phyloP scores from a whole-genome alignment of 495 filamentous ascomycete species.

The Trichoderma reesei region DNA sequence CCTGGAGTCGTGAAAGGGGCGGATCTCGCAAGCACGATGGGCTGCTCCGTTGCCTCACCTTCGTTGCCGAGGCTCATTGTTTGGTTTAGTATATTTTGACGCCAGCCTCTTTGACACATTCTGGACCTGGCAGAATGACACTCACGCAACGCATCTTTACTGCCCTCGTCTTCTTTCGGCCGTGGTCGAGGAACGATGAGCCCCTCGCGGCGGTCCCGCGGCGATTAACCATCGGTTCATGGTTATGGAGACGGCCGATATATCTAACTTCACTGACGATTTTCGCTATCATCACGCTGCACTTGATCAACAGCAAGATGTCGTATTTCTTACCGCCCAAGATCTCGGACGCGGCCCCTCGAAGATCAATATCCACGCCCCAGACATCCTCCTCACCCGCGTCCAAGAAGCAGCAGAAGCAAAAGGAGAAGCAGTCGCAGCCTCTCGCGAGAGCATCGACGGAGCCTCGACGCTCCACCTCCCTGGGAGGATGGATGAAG shows the following conservation, averaged over 20 bases:
- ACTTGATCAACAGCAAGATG: neutral
- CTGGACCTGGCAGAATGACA: neutral
- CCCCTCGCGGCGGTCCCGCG: neutral
- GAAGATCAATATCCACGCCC: neutral
- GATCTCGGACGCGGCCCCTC: neutral
- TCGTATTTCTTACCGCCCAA: neutral
- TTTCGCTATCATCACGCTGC: neutral
- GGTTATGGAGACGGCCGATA: neutral
- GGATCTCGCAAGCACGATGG: neutral
- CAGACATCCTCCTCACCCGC: neutral
- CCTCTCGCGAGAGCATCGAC: neutral
- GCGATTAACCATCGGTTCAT: neutral
- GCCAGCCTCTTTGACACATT: neutral
- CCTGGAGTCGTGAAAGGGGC: neutral
- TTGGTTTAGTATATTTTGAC: neutral
- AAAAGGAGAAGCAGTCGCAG: neutral
- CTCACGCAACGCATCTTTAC: neutral
- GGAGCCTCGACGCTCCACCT: slow-evolving; percentile 18
- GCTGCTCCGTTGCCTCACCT: neutral
- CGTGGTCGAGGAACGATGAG: neutral
- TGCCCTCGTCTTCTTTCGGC: neutral
- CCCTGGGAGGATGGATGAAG: slow-evolving; percentile 23
- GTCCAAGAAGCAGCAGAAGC: too few species aligned
- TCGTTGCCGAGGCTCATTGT: neutral
- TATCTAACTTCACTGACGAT: neutral